Base-by-base conservation (phyloP, 2,329 filamentous ascomycete species). In the Sarocladium oryzae region DNA sequence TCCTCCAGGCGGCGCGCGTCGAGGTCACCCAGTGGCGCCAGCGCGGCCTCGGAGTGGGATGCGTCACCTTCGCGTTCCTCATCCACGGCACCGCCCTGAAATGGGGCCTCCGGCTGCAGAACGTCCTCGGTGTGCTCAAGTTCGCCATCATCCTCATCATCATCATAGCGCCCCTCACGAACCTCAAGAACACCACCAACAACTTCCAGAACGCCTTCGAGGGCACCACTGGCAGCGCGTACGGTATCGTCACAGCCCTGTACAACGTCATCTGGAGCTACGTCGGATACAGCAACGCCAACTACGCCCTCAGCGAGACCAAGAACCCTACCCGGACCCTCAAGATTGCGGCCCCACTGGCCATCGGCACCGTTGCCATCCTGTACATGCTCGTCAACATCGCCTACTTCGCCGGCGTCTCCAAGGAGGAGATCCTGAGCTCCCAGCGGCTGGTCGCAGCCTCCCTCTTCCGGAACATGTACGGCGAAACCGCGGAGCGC, bases 261-360 rank as follows among this genome's bases (percentile, higher is more conserved):
- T 86, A 85, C 71, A 87, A 86, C 57, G 82, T 87, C 55, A 83
- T 87, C 59, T 87, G 83, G 77, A 82, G 77, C 54, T 88, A 82
- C 59, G 77, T 84, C 56, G 84, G 84, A 21, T 85, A 84, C 71
- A 79, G 74, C 68, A 86, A 85, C 63, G 82, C 81, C 62, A 85
- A 85, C 67, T 84, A 86, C 59, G 80, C 75, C 41, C 69, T 83
- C 28, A 78, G 75, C 60, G 84, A 88, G 69, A 84, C 81, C 43
- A 81, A 76, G 61, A 79, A 85, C 64, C 84, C 84, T 0, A 76
- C 82, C 4, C 73, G 73, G 21, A 87, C 83, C 0, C 73, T 87
- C 53, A 83, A 81, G 64, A 76, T 81, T 45, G 82, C 83, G n/a
- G 82, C 79, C 1, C 79, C 83, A 2, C 59, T 81, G 8, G 83